These are phyloP conservation scores for Cladosporium halotolerans DNA, from an alignment of 2,329 filamentous ascomycete species.

Conservation along the genomic window DNA sequence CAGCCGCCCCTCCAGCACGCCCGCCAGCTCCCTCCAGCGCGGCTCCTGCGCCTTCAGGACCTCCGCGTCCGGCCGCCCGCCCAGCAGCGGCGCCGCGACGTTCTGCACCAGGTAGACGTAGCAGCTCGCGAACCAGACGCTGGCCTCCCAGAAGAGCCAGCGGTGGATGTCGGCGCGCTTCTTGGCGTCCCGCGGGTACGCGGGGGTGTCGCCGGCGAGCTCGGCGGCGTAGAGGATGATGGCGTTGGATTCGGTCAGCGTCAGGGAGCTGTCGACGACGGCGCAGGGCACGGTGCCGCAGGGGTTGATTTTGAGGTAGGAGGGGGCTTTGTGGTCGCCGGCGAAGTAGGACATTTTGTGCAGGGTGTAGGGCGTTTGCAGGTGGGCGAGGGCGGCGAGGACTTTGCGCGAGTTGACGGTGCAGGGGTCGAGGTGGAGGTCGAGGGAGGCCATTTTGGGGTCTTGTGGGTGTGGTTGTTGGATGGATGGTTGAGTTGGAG, in stretches of 20 bases:
- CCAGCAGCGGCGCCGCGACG: conserved; percentile 36
- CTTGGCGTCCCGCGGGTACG: conserved; percentile 37
- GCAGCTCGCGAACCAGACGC: conserved; percentile 36
- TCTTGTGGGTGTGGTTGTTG: not conserved
- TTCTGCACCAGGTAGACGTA: conserved; percentile 38
- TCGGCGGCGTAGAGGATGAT: conserved; percentile 39
- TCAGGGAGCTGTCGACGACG: conserved; percentile 22
- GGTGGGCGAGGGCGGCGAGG: conserved; percentile 34
- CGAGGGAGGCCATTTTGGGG: conserved; percentile 12
- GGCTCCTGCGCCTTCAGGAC: conserved; percentile 31
- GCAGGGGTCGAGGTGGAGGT: conserved; percentile 36
- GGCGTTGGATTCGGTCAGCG: conserved; percentile 39
- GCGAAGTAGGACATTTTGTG: conserved; percentile 37
- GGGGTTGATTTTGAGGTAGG: conserved; percentile 34
- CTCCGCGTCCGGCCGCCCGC: conserved; percentile 31
- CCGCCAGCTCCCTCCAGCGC: conserved; percentile 32
- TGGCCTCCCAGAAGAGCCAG: conserved; percentile 40
- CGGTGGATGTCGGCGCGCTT: conserved; percentile 34
- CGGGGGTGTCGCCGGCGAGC: conserved; percentile 21
- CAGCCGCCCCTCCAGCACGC: conserved; percentile 36
- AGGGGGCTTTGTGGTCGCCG: conserved; percentile 33
- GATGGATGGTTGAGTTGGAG: not conserved
- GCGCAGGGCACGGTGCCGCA: conserved; percentile 36
- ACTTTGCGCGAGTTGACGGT: conserved; percentile 40
- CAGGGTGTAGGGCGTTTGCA: conserved; percentile 32